Conservation (phyloP, 2,329 filamentous ascomycete species). For the Fusarium begoniae region DNA sequence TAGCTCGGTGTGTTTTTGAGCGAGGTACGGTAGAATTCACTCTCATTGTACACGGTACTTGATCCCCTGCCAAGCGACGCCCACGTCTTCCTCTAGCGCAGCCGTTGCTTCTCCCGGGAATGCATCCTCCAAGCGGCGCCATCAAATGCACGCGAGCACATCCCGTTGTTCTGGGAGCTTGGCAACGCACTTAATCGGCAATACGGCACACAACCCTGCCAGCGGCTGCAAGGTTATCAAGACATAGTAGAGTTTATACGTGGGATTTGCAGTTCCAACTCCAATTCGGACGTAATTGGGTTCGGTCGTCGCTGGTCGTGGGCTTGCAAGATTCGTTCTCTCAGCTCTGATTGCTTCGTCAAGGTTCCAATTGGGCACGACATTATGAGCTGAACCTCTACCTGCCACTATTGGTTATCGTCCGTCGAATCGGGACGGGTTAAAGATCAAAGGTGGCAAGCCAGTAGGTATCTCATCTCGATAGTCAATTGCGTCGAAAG, state of each 20-base stretch:
- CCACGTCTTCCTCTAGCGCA: neutral
- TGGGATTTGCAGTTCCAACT: slow-evolving; percentile 24
- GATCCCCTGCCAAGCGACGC: slow-evolving; percentile 12
- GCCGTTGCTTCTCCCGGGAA: slow-evolving; percentile 27
- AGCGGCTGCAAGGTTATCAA: neutral
- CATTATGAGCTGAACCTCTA: slow-evolving; percentile 11
- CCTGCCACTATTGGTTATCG: slow-evolving; percentile 23
- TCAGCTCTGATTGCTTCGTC: neutral
- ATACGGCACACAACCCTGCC: slow-evolving; percentile 31
- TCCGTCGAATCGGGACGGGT: neutral
- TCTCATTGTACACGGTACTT: slow-evolving; percentile 20
- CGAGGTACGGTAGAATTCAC: neutral
- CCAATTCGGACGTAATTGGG: slow-evolving; percentile 1
- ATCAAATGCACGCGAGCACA: slow-evolving; percentile 23
- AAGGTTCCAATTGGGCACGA: slow-evolving; percentile 22
- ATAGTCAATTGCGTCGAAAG: slow-evolving; percentile 36
- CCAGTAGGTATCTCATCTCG: neutral
- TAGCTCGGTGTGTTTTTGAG: neutral
- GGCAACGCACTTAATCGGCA: slow-evolving; percentile 40
- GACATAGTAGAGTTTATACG: slow-evolving; percentile 8
- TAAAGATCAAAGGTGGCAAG: neutral
- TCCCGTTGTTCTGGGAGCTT: slow-evolving; percentile 24
- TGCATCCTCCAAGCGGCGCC: slow-evolving; percentile 32
- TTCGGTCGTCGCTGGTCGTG: slow-evolving; percentile 7
- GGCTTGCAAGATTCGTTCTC: slow-evolving; percentile 4